These are phyloP conservation scores for Artomyces pyxidatus DNA, from an alignment of 768 basidiomycete species.

Conservation along the genomic window DNA sequence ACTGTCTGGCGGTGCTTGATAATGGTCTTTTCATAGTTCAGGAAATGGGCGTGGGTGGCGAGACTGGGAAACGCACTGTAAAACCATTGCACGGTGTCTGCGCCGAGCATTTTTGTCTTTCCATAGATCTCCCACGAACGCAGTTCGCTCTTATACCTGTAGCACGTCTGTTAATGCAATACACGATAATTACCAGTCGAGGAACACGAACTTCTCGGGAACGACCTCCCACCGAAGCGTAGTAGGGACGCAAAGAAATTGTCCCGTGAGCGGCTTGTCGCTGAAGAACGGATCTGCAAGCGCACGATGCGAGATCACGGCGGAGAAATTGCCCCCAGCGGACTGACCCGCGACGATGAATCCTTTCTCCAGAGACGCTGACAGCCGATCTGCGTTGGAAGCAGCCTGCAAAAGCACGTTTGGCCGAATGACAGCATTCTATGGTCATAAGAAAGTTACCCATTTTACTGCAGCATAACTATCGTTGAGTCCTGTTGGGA, in stretches of 20 bases:
- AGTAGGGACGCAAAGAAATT: conserved; percentile 16
- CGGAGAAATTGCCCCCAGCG: conserved; percentile 18
- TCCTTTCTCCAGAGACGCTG: conserved; percentile 15
- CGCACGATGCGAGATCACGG: conserved; percentile 17
- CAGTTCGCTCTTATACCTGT: not conserved
- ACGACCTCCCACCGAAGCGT: conserved; percentile 16
- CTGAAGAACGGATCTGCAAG: conserved; percentile 18
- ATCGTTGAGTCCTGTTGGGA: conserved; percentile 18
- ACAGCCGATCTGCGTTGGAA: conserved; percentile 6
- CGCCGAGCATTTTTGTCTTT: not conserved
- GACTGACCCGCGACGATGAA: conserved; percentile 21
- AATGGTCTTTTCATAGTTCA: too few species aligned
- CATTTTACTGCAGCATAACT: conserved; percentile 19
- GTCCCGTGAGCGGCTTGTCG: conserved; percentile 18
- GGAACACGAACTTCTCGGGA: conserved; percentile 18
- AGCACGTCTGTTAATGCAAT: too few species aligned
- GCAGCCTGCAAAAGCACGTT: conserved; percentile 6
- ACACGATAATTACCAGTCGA: too few species aligned
- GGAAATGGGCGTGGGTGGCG: too few species aligned
- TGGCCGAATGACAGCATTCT: too few species aligned
- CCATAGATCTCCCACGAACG: not conserved
- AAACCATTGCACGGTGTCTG: too few species aligned
- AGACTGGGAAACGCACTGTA: too few species aligned
- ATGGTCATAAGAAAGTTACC: conserved; percentile 5
- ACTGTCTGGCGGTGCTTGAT: conserved; percentile 1